Conservation (phyloP, 2,329 filamentous ascomycete species). For the Mycosphaerella arachidis region DNA sequence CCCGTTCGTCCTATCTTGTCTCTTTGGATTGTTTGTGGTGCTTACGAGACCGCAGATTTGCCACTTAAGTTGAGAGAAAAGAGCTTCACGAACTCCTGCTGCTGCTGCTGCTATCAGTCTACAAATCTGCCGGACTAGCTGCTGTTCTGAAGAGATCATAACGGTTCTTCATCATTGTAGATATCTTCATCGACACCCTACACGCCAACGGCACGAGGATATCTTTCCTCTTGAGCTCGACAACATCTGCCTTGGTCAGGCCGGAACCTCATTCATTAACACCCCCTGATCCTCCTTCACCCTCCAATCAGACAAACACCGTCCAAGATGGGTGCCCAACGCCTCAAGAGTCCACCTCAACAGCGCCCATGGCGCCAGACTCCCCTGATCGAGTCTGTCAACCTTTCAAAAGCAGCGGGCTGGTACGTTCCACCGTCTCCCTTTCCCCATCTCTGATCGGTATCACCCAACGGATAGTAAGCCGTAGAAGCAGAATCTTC, state of each 20-base stretch:
- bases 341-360: not conserved
- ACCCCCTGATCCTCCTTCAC: no score
- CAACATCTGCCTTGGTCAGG: not conserved
- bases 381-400: slow-evolving; percentile 62
- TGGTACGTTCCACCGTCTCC: slow-evolving; percentile 51
- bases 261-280: not conserved
- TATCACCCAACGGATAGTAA: slow-evolving; percentile 2
- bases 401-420: slow-evolving; percentile 65
- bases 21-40: not conserved
- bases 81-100: not conserved
- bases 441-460: not conserved
- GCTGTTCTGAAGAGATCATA: not conserved
- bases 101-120: not conserved
- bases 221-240: not conserved
- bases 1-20: slow-evolving; percentile 1
- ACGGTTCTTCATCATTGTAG: not conserved
- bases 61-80: not conserved
- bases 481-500: slow-evolving; percentile 60
- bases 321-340: slow-evolving; percentile 1
- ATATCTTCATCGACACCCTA: not conserved
- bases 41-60: not conserved
- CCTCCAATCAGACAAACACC: no score
- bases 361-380: slow-evolving; percentile 63
- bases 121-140: not conserved
- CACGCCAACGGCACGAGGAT: not conserved